Evolutionary conservation across 2,329 filamentous ascomycete genomes (phyloP), one percentile per base, ranked within the genome.

Genomic region (Fusarium circinatum): DNA sequence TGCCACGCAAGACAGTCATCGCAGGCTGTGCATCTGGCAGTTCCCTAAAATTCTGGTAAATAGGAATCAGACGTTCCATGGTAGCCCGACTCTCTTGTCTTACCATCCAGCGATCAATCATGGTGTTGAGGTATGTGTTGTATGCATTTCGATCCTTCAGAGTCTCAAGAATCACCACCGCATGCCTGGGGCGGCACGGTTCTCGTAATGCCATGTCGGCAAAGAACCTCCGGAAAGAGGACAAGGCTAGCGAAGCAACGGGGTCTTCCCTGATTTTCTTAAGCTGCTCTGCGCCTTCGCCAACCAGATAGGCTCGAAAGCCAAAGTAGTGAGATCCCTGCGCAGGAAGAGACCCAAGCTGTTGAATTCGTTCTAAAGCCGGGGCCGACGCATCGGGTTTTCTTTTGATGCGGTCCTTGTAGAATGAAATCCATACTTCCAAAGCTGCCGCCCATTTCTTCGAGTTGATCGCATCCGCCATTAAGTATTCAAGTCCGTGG

Each of bases 41-140:
- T 20, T 80, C 65, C 38, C 87, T 84, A 68, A 87, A 89, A 30
- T 82, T 78, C 20, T 79, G 76, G 75, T 89, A 90, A 15, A 88
- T 81, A 6, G 83, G 77, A 1, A 79, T 75, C 2, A 86, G 80
- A 34, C 84, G 77, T 32, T 78, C 75, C 18, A 80, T 68, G 55
- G 56, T 82, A 74, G 45, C 76, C 39, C 69, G 79, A 14, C 75
- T 63, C 44, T 82, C 51, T 79, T n/a, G 71, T 34, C 10, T 79
- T 79, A 49, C 63, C 74, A 67, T 71, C 71, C 66, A 80, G 34
- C 72, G 80, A 70, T 55, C 73, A 39, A 83, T 67, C 72, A 83
- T 80, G 15, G 65, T 60, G 15, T 78, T 73, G 26, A 89, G 78
- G 65, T 86, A 87, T 9, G 82, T 78, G 60, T 87, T 83, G 71